phyloP scores from a whole-genome alignment of 1,284 basidiomycete genomes.

The Vanrija humicola region DNA sequence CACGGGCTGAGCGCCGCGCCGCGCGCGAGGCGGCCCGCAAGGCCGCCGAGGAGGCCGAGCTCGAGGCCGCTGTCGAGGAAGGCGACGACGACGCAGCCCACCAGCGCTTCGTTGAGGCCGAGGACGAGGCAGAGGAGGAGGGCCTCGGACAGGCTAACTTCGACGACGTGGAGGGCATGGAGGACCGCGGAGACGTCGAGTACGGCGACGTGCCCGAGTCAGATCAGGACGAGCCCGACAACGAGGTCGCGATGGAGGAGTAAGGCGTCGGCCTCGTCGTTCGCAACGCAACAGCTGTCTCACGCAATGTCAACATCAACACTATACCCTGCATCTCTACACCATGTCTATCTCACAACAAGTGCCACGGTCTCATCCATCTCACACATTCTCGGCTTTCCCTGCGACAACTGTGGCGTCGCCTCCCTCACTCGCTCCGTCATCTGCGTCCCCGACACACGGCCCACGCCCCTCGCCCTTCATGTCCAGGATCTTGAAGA shows the following conservation, averaged over 20 bases:
- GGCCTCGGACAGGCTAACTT: conserved; percentile 26
- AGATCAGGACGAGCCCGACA: conserved; percentile 42
- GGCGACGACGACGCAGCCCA: conserved; percentile 10
- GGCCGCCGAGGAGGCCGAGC: conserved; percentile 22
- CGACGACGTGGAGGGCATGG: conserved; percentile 27
- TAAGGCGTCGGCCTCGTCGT: background rate
- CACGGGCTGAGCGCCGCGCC: conserved; percentile 21
- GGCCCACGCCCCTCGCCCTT: conserved; percentile 61
- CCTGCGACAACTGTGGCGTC: background rate
- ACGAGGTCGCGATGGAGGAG: conserved; percentile 19
- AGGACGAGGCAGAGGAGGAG: conserved; percentile 15
- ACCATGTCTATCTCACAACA: background rate
- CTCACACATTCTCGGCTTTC: background rate
- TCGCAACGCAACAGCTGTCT: no score
- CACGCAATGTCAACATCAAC: background rate
- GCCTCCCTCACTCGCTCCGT: background rate
- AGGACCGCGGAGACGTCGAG: conserved; percentile 33
- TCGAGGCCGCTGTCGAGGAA: conserved; percentile 15
- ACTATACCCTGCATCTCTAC: background rate
- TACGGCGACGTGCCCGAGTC: conserved; percentile 35
- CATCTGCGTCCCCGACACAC: conserved; percentile 27
- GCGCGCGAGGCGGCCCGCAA: conserved; percentile 19
- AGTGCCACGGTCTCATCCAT: background rate
- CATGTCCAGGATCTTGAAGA: conserved; percentile 77
- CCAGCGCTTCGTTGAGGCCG: conserved; percentile 8